Conservation (phyloP, 129 eudicot genomes). For the Saposhnikovia divaricata region DNA sequence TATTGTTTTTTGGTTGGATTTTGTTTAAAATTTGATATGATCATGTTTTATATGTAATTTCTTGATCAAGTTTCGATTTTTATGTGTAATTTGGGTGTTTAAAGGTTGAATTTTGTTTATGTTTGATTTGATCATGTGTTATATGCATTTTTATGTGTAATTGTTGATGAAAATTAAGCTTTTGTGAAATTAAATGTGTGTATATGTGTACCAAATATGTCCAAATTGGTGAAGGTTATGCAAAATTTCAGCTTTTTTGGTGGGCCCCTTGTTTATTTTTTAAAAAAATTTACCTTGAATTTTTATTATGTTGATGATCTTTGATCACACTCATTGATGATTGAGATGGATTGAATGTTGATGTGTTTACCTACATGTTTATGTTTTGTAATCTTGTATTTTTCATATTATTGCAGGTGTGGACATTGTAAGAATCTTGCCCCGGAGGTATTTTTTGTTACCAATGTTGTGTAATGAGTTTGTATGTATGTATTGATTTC, state of each 20-base stretch:
- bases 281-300: neutral
- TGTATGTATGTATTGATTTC: neutral
- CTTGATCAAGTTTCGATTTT: neutral
- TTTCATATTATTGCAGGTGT: slow-evolving; percentile 43
- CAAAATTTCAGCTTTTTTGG: neutral
- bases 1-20: neutral
- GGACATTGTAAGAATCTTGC: slow-evolving; percentile 77
- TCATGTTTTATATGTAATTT: neutral
- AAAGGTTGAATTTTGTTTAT: neutral
- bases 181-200: neutral
- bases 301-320: neutral
- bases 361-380: neutral
- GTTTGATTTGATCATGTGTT: neutral
- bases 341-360: neutral
- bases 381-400: neutral
- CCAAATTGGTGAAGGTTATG: too few relatives aligned
- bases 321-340: neutral
- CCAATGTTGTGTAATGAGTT: neutral
- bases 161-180: neutral
- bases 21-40: neutral
- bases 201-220: neutral
- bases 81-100: neutral
- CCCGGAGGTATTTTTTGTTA: slow-evolving; percentile 62
- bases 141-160: neutral
- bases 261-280: neutral